Conservation (phyloP, 768 basidiomycete species). For the Serendipita sp. region DNA sequence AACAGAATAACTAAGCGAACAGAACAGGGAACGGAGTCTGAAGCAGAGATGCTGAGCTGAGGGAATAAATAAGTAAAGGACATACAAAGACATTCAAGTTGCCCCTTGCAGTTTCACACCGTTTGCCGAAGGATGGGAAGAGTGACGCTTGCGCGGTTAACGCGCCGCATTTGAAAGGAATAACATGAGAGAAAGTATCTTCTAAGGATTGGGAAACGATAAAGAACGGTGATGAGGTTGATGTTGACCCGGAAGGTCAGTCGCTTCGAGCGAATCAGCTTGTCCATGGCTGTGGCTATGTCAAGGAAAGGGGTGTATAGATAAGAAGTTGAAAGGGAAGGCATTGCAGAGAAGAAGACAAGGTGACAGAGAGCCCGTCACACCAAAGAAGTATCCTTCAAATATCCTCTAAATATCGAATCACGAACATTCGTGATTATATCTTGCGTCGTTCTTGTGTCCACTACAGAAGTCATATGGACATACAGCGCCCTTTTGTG, state of each 20-base stretch:
- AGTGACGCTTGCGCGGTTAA: neutral
- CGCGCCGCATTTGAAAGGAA: neutral
- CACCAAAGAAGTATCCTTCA: constrained; percentile 55
- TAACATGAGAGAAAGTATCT: neutral
- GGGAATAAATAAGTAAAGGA: neutral
- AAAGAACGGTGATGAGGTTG: neutral
- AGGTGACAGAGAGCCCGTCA: constrained; percentile 17
- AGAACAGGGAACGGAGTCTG: neutral
- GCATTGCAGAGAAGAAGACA: too few relatives aligned
- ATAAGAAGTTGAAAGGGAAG: too few relatives aligned
- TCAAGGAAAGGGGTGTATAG: too few relatives aligned
- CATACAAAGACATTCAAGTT: neutral
- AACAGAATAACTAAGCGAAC: constrained; percentile 8
- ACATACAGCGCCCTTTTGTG: constrained; percentile 47
- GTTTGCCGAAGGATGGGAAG: too few relatives aligned
- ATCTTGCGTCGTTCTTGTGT: constrained; percentile 67
- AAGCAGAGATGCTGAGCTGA: neutral
- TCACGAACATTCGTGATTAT: constrained; percentile 47
- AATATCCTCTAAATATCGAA: constrained; percentile 59
- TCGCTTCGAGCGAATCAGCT: neutral
- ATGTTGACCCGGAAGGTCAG: neutral
- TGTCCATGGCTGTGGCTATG: too few relatives aligned
- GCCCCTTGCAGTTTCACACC: too few relatives aligned
- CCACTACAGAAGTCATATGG: constrained; percentile 16
- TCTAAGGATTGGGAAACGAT: neutral